phyloP scores from a whole-genome alignment of 2,329 filamentous ascomycete genomes.

The Aphanocladium album region DNA sequence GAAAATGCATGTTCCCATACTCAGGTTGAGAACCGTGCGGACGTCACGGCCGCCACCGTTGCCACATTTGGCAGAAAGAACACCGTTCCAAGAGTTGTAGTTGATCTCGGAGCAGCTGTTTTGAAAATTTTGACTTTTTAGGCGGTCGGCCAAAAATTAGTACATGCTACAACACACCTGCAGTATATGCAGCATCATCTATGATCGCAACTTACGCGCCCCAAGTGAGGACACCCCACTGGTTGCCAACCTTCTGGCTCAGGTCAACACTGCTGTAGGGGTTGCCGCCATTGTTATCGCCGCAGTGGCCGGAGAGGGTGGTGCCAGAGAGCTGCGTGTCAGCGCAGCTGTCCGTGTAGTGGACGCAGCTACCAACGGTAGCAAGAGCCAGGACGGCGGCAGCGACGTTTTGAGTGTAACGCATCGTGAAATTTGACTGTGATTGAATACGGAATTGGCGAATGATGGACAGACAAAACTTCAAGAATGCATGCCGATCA shows the following conservation, averaged over 20 bases:
- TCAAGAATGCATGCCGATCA: background rate
- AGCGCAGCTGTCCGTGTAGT: conserved; percentile 5
- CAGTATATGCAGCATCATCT: no score
- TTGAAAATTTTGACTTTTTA: background rate
- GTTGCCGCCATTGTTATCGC: conserved; percentile 3
- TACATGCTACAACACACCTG: background rate
- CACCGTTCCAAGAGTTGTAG: conserved; percentile 10
- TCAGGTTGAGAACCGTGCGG: conserved; percentile 2
- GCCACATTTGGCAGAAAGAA: conserved; percentile 5
- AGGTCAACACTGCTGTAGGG: conserved; percentile 4
- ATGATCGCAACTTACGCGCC: background rate
- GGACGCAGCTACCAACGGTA: conserved; percentile 4
- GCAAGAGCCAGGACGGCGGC: conserved; percentile 5
- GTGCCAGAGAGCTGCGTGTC: conserved; percentile 1
- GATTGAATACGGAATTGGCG: background rate
- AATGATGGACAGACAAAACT: background rate
- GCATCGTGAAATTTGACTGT: background rate
- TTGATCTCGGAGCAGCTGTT: background rate
- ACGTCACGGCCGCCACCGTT: background rate
- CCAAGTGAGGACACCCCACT: conserved; percentile 5
- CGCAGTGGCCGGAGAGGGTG: conserved; percentile 6
- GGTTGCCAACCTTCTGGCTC: conserved; percentile 1
- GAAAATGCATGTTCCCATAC: background rate
- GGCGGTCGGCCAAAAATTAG: background rate
- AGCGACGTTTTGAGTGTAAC: background rate